A percentile compares a stretch with the other conserved stretches of the same genome.
phyloP scores from a whole-genome alignment of 176 grass and related monocot species.

The Phoenix dactylifera region DNA sequence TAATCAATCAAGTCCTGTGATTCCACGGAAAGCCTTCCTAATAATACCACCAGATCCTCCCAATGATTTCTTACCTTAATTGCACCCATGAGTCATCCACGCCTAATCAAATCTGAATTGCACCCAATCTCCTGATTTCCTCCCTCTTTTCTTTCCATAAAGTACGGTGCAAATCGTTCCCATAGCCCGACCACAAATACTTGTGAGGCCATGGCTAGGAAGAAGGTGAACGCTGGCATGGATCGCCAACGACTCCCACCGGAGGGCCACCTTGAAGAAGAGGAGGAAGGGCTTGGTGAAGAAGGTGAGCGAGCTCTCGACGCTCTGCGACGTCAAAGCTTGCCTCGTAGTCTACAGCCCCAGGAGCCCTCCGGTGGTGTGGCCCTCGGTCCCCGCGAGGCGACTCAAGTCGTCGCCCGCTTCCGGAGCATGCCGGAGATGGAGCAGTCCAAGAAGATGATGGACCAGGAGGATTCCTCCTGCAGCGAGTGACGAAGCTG shows the following conservation, averaged over 20 bases:
- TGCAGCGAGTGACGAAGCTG: slow-evolving; percentile 21
- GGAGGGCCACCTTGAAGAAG: slow-evolving; percentile 9
- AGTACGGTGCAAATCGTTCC: background rate
- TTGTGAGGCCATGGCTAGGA: slow-evolving; percentile 15
- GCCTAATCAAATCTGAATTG: too few relatives aligned
- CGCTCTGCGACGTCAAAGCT: slow-evolving; percentile 9
- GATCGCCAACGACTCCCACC: background rate
- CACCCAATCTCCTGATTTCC: too few relatives aligned
- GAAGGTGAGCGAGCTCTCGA: slow-evolving; percentile 10
- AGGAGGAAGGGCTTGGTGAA: slow-evolving; percentile 1
- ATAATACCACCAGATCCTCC: too few relatives aligned
- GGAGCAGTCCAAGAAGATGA: slow-evolving; percentile 34
- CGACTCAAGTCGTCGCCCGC: background rate
- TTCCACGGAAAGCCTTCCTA: too few relatives aligned
- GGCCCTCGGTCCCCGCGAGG: background rate
- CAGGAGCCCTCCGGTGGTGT: slow-evolving; percentile 13
- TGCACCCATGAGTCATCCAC: too few relatives aligned
- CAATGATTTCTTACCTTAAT: too few relatives aligned
- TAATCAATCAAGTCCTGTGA: too few relatives aligned
- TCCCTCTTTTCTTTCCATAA: too few relatives aligned
- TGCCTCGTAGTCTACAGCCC: background rate
- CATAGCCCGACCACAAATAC: background rate
- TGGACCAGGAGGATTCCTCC: slow-evolving; percentile 31
- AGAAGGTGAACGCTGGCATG: slow-evolving; percentile 22
- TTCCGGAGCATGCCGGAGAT: slow-evolving; percentile 30